Evolutionary conservation across 2,329 filamentous ascomycete genomes (phyloP).

Genomic region (Cytospora paraplurivora): DNA sequence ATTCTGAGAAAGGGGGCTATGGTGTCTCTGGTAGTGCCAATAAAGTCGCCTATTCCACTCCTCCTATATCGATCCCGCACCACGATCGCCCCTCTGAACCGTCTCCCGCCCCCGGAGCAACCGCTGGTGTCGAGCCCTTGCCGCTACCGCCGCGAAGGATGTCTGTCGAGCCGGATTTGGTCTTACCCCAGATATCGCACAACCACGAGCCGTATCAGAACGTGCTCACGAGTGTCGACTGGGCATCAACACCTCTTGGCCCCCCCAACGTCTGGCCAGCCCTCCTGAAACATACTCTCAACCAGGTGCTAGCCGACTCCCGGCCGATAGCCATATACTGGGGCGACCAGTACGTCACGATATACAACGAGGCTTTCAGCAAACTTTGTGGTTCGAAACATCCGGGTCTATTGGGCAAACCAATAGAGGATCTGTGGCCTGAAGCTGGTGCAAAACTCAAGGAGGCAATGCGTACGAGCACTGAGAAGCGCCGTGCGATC

Average conservation of each 20-base stretch:
- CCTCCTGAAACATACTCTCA: constrained; percentile 46
- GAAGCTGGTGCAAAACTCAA: constrained; percentile 47
- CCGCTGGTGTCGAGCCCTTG: constrained; percentile 13
- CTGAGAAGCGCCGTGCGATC: constrained; percentile 38
- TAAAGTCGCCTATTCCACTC: constrained; percentile 19
- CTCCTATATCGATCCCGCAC: constrained; percentile 19
- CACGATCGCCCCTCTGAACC: constrained; percentile 27
- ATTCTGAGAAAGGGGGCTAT: constrained; percentile 28
- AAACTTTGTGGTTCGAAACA: constrained; percentile 66
- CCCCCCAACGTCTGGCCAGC: constrained; percentile 46
- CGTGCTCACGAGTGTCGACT: constrained; percentile 45
- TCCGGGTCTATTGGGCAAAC: constrained; percentile 62
- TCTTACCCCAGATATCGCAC: constrained; percentile 37
- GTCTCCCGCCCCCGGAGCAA: background rate
- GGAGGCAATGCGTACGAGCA: constrained; percentile 41
- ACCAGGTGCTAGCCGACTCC: constrained; percentile 45
- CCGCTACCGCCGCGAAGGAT: constrained; percentile 30
- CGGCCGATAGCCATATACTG: constrained; percentile 61
- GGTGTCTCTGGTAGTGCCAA: constrained; percentile 25
- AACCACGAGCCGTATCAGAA: constrained; percentile 41
- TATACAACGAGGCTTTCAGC: constrained; percentile 70
- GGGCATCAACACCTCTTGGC: constrained; percentile 48
- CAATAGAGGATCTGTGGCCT: constrained; percentile 60
- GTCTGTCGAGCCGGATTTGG: constrained; percentile 36
- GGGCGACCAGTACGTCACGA: constrained; percentile 55